These are phyloP conservation scores for Mycotypha africana DNA, from an alignment of 371 early-diverging fungal genomes.

Conservation along the genomic window DNA sequence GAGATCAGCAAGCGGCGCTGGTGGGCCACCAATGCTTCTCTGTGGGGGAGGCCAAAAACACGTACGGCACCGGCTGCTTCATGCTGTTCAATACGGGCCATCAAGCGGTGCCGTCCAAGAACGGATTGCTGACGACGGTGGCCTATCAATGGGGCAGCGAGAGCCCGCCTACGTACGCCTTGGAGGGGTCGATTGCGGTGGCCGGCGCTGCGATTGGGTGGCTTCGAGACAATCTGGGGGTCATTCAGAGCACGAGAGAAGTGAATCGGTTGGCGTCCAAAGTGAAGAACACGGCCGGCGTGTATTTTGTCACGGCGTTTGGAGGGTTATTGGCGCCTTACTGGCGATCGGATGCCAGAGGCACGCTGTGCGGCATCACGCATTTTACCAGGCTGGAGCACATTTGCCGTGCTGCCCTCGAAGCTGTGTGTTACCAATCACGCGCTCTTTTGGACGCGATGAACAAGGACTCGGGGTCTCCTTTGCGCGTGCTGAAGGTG, in stretches of 20 bases:
- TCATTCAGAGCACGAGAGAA: constrained; percentile 68
- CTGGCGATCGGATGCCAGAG: constrained; percentile 92
- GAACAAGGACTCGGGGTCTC: constrained; percentile 69
- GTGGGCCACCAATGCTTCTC: constrained; percentile 92
- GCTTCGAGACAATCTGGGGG: constrained; percentile 82
- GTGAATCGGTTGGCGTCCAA: constrained; percentile 47
- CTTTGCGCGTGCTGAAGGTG: constrained; percentile 70
- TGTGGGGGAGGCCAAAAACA: constrained; percentile 78
- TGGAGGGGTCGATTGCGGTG: constrained; percentile 93
- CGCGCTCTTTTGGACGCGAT: constrained; percentile 89
- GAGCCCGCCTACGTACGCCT: constrained; percentile 69
- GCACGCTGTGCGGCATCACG: constrained; percentile 86
- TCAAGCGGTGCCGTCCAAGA: constrained; percentile 66
- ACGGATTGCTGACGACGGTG: constrained; percentile 91
- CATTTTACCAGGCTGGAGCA: constrained; percentile 83
- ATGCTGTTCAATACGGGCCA: constrained; percentile 92
- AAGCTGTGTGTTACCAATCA: constrained; percentile 89
- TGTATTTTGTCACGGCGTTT: constrained; percentile 96
- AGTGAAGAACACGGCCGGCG: constrained; percentile 80
- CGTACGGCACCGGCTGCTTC: constrained; percentile 96
- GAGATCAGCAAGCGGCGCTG: constrained; percentile 96
- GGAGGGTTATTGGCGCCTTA: constrained; percentile 94
- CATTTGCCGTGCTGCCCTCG: constrained; percentile 85
- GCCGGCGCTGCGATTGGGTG: constrained; percentile 93
- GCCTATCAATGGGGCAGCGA: constrained; percentile 84